phyloP scores from a whole-genome alignment of 2,329 filamentous ascomycete genomes.

The Fusarium sp. region DNA sequence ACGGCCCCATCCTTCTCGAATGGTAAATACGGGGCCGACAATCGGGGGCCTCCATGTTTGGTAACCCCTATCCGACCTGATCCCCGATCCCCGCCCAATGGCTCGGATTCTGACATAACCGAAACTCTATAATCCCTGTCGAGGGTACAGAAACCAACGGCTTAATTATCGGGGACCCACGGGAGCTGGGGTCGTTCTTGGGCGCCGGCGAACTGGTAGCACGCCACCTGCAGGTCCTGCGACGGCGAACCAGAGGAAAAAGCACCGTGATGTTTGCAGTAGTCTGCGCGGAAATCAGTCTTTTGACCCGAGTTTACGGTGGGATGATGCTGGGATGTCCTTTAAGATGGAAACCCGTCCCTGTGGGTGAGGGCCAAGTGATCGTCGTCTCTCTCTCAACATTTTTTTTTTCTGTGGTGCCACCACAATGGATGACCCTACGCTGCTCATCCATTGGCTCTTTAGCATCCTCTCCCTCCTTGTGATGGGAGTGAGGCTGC shows the following conservation, averaged over 20 bases:
- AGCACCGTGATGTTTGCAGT: neutral
- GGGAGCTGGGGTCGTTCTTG: neutral
- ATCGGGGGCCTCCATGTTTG: neutral
- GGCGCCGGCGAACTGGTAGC: neutral
- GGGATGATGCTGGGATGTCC: neutral
- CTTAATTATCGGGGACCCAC: neutral
- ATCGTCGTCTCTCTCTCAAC: neutral
- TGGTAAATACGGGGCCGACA: neutral
- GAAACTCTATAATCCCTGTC: neutral
- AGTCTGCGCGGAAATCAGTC: neutral
- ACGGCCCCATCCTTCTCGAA: neutral
- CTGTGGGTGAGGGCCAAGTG: neutral
- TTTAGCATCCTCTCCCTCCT: neutral
- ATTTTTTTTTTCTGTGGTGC: neutral
- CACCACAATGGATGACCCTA: slow-evolving; percentile 26
- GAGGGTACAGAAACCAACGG: neutral
- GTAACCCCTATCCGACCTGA: neutral
- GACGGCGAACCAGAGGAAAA: neutral
- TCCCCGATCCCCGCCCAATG: neutral
- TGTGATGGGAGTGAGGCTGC: neutral
- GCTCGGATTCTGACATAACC: neutral
- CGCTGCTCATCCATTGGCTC: slow-evolving; percentile 25
- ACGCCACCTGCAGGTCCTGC: neutral
- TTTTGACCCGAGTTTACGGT: neutral
- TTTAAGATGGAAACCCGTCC: neutral